Conservation (phyloP, 1,284 basidiomycete species). For the Chondrostereum purpureum region DNA sequence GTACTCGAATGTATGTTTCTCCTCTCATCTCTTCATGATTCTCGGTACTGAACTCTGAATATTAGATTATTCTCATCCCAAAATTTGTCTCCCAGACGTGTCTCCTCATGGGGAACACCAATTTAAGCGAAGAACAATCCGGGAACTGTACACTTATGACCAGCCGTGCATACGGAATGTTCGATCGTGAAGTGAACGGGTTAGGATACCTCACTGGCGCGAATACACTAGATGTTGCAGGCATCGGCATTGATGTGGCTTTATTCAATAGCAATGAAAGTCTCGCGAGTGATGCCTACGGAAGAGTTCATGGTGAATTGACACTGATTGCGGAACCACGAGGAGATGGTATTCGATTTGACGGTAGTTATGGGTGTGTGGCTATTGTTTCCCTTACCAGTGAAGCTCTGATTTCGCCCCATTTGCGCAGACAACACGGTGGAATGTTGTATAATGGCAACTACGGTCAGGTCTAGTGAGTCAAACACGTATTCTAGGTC, state of each 20-base stretch:
- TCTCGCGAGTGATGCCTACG: background rate
- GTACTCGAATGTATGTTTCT: constrained; percentile 49
- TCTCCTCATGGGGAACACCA: constrained; percentile 41
- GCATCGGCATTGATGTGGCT: constrained; percentile 23
- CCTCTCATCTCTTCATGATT: background rate
- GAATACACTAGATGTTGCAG: constrained; percentile 53
- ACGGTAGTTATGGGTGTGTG: constrained; percentile 46
- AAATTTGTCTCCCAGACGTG: constrained; percentile 49
- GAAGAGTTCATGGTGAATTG: constrained; percentile 27
- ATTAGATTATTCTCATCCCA: constrained; percentile 54
- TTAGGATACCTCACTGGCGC: constrained; percentile 54
- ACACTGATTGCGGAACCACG: constrained; percentile 33
- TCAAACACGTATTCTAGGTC: background rate
- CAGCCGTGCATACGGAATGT: constrained; percentile 43
- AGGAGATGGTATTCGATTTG: constrained; percentile 54
- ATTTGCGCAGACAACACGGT: constrained; percentile 48
- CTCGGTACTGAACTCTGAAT: constrained; percentile 1
- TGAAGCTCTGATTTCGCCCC: background rate
- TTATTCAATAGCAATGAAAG: background rate
- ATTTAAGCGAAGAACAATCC: constrained; percentile 32
- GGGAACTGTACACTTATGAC: constrained; percentile 46
- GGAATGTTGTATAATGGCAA: constrained; percentile 60
- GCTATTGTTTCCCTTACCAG: background rate
- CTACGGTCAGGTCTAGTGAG: constrained; percentile 26
- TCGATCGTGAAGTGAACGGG: constrained; percentile 36